Base-by-base conservation (phyloP, 2,329 filamentous ascomycete genomes). In the Xylaria sp. region DNA sequence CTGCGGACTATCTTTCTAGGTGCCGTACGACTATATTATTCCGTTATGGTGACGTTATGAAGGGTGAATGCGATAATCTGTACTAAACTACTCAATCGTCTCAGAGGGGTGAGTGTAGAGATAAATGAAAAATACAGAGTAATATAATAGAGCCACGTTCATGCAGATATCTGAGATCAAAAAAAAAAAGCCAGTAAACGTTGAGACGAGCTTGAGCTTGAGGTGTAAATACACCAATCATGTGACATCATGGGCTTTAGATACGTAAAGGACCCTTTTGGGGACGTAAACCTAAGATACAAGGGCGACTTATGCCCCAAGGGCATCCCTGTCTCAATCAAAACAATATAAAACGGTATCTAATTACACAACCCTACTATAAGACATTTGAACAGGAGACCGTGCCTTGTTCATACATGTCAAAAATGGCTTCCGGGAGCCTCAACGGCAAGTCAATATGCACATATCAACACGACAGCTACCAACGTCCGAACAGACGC, bases 381-480 rank as follows among this genome's bases (percentile, higher is more conserved):
- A 33, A 40, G n/a, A 9, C n/a, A 7, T 11, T n/a, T 9, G 15
- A 17, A n/a, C 40, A 40, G 3, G n/a, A 40, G 6, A 7, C 3
- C 14, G 4, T n/a, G 2, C 4, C 19, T 50, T 51, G 17, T 28
- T 28, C 5, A 28, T 14, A 37, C 21, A 5, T 9, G 23, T 42
- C 33, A 43, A 28, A 23, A n/a, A 69, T 69, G 67, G 62, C 58
- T 50, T 65, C 65, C 5, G 50, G 55, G 47, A 65, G 62, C 31
- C 62, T 69, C 43, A 67, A 69, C 21, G 67, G 65, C 66, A 57
- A 57, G 64, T 21, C 23, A 21, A 25, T n/a, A 31, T 3, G n/a
- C 38, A 11, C 11, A 11, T 15, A 37, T 43, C n/a, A 37, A n/a
- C n/a, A n/a, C n/a, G n/a, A n/a, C 14, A 25, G 40, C 42, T 33